These are phyloP conservation scores for Erythrobasidium yunnanense DNA, from an alignment of 768 basidiomycete genomes.

Conservation along the genomic window DNA sequence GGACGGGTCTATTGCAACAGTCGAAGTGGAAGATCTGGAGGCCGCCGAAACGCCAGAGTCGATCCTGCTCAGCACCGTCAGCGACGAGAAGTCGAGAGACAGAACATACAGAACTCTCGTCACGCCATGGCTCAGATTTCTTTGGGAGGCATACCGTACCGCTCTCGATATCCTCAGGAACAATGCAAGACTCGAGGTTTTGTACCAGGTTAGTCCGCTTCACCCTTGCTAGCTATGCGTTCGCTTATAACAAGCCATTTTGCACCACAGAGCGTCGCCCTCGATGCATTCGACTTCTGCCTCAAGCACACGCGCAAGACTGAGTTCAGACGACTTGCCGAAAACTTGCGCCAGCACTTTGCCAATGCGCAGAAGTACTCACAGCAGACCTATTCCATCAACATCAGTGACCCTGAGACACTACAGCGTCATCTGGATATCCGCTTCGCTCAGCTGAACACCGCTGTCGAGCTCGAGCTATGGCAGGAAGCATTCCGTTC, in stretches of 20 bases:
- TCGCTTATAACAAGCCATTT: background rate
- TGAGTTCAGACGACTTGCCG: slow-evolving; percentile 92
- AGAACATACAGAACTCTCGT: slow-evolving; percentile 87
- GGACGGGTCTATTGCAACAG: slow-evolving; percentile 39
- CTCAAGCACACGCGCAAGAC: slow-evolving; percentile 84
- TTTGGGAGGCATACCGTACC: slow-evolving; percentile 98
- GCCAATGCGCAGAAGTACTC: slow-evolving; percentile 89
- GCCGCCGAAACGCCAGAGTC: slow-evolving; percentile 89
- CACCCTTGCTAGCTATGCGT: background rate
- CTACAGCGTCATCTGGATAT: slow-evolving; percentile 93
- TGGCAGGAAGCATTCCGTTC: slow-evolving; percentile 99
- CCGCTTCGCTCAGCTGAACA: slow-evolving; percentile 89
- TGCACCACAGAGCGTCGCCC: slow-evolving; percentile 90
- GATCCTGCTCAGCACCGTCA: slow-evolving; percentile 78
- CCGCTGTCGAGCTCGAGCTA: slow-evolving; percentile 91
- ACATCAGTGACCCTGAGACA: slow-evolving; percentile 86
- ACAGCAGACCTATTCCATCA: slow-evolving; percentile 85
- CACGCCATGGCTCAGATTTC: slow-evolving; percentile 92
- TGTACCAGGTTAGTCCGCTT: slow-evolving; percentile 67
- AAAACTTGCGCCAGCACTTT: slow-evolving; percentile 88
- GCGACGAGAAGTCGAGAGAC: slow-evolving; percentile 81
- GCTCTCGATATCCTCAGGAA: slow-evolving; percentile 92
- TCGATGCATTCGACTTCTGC: slow-evolving; percentile 96
- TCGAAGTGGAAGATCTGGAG: slow-evolving; percentile 88
- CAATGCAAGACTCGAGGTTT: slow-evolving; percentile 77